Evolutionary conservation across 1,139 yeast species (phyloP), one percentile per base, ranked within the genome.

Genomic region (Lipomyces yarrowii): DNA sequence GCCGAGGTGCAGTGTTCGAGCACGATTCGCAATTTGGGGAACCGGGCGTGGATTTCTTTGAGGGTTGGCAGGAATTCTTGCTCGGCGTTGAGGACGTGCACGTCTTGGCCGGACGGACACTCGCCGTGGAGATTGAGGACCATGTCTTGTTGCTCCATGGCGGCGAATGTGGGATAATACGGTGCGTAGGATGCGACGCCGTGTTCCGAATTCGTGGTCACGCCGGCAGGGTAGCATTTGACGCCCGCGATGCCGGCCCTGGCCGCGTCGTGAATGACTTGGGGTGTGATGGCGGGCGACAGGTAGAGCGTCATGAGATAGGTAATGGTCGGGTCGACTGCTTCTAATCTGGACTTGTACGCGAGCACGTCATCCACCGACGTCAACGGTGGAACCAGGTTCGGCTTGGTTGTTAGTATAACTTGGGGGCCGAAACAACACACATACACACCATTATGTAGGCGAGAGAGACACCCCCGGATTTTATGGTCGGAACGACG

Each of bases 211-310:
- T 94, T 96, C 60, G 99, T 94, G 15, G 99, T 94, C 46, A 96
- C 99, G 59, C 99, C 99, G 1, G 98, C 98, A 39, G 99, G 99
- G 76, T 96, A 94, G 77, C 97, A 92, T 77, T 94, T 96, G 71
- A 70, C 96, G 54, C 89, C 87, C 53, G 92, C 86, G 62, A 88
- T 88, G 2, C 88, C 88, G 15, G 79, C 75, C 67, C 82, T 77
- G n/a, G 94, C 96, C 39, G 98, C 98, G 72, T 86, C 84, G 64
- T 84, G 86, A 66, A 94, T 87, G 57, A 91, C 81, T 71, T 90
- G 96, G 0, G 98, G 98, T 0, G 97, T 90, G 71, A 94, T 81
- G 0, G 87, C 90, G 64, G 84, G 86, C 61, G 89, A 84, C 60
- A 94, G 83, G 74, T 96, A 94, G 71, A 94, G 86, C 8, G 96